Base-by-base conservation (phyloP, 2,329 filamentous ascomycete genomes). In the Cladobotryum protrusum region DNA sequence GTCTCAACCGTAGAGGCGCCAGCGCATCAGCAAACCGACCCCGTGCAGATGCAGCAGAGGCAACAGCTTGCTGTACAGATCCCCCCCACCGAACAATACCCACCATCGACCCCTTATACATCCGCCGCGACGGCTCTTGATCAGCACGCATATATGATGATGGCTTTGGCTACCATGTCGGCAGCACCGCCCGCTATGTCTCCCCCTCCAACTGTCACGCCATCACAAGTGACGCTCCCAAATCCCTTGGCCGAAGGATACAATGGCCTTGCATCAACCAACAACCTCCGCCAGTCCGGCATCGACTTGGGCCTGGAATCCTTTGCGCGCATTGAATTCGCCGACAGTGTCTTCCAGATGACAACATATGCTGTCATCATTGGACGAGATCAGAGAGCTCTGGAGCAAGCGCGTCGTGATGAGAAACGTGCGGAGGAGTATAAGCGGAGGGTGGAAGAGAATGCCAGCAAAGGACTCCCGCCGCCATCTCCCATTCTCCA, bases 291-390 rank as follows among this genome's bases (percentile, higher is more conserved):
- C 13, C 67, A 69, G 47, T 57, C 62, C 45, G 63, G 57, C n/a
- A 55, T 64, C 7, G 63, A 67, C 17, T 72, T 73, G 56, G 69
- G 67, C 43, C 65, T 82, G 13, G 75, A 81, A 59, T 80, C 77
- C 3, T 82, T 80, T 62, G 78, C 78, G 40, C 72, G 74, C 47
- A 72, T 91, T 53, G 79, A 83, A 59, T 90, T 91, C 62, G 76
- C 79, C 57, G 87, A 91, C 70, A 85, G 86, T 61, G 78, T 83
- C 49, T 90, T 87, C 64, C 86, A 87, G 67, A 86, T 91, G 82
- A 88, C 83, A 46, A 89, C 85, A 1, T 85, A 84, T 58, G 76
- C 80, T 47, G 78, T 90, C 57, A 79, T 87, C 50, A 80, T 91
- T 24, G 86, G 86, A 48, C 83, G 87, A 53, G 86, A 90, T 65